phyloP scores from a whole-genome alignment of 176 grass and related monocot species.

The Calamus simplicifolius region DNA sequence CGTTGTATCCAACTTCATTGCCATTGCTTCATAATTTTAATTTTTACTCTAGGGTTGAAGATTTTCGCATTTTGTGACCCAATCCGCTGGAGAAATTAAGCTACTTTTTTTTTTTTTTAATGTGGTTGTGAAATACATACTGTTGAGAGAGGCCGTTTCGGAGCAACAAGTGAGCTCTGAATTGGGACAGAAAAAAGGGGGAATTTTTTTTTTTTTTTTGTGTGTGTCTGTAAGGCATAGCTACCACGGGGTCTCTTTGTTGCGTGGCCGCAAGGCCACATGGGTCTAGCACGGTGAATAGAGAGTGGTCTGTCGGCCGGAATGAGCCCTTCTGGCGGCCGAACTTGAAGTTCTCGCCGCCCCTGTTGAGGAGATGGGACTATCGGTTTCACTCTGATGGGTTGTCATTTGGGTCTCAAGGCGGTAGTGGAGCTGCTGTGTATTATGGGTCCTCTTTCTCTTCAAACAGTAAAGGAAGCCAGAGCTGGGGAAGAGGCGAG shows the following conservation, averaged over 20 bases:
- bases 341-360: constrained; percentile 45
- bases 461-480: constrained; percentile 47
- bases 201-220: too few species aligned
- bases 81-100: too few species aligned
- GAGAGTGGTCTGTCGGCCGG: constrained; percentile 52
- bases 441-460: constrained; percentile 58
- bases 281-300: constrained; percentile 36
- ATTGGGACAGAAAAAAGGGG: too few species aligned
- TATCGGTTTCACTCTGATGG: constrained; percentile 45
- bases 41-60: too few species aligned
- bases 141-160: too few species aligned
- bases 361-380: constrained; percentile 45
- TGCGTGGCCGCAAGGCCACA: constrained; percentile 68
- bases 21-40: too few species aligned
- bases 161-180: too few species aligned
- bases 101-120: too few species aligned
- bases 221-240: neutral
- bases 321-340: constrained; percentile 41
- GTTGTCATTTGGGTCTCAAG: constrained; percentile 53
- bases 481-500: constrained; percentile 57
- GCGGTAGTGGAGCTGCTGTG: constrained; percentile 26
- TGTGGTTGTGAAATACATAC: too few species aligned
- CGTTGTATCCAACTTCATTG: too few species aligned
- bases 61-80: too few species aligned
- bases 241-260: constrained; percentile 58